A percentile compares a stretch with the other conserved stretches of the same genome.
These are phyloP conservation scores for Pseudocercospora macadamiae DNA, from an alignment of 2,329 filamentous ascomycete genomes.

Conservation along the genomic window DNA sequence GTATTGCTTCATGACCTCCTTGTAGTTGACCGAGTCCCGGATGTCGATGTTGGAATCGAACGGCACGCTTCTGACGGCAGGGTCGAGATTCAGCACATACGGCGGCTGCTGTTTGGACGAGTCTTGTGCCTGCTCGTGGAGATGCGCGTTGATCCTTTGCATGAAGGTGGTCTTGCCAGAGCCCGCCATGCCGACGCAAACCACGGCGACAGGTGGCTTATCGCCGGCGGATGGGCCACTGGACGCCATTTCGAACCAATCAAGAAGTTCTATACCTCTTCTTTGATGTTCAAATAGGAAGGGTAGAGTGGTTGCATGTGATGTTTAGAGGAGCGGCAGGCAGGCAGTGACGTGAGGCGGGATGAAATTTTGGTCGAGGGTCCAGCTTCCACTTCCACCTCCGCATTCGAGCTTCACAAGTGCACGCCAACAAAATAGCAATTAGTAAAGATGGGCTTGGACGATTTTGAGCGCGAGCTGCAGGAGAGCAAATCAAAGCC, in stretches of 20 bases:
- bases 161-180: slow-evolving; percentile 99
- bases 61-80: slow-evolving; percentile 87
- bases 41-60: slow-evolving; percentile 99
- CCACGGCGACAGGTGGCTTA: slow-evolving; percentile 71
- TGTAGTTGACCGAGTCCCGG: slow-evolving; percentile 97
- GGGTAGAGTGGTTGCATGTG: neutral
- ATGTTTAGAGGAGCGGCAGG: too few relatives aligned
- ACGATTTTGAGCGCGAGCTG: slow-evolving; percentile 78
- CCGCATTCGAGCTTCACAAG: neutral
- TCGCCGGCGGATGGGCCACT: slow-evolving; percentile 6
- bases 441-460: slow-evolving; percentile 67
- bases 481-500: slow-evolving; percentile 64
- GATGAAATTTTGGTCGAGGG: slow-evolving; percentile 11
- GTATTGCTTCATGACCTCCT: slow-evolving; percentile 99
- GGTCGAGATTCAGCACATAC: slow-evolving; percentile 96
- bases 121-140: slow-evolving; percentile 61
- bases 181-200: slow-evolving; percentile 97
- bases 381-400: neutral
- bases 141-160: slow-evolving; percentile 93
- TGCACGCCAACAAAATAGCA: too few relatives aligned
- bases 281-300: neutral
- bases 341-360: neutral
- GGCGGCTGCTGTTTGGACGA: slow-evolving; percentile 69
- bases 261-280: neutral
- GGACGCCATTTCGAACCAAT: slow-evolving; percentile 15